Conservation (phyloP, 371 early-diverging fungal species). For the Mortierella sp. region DNA sequence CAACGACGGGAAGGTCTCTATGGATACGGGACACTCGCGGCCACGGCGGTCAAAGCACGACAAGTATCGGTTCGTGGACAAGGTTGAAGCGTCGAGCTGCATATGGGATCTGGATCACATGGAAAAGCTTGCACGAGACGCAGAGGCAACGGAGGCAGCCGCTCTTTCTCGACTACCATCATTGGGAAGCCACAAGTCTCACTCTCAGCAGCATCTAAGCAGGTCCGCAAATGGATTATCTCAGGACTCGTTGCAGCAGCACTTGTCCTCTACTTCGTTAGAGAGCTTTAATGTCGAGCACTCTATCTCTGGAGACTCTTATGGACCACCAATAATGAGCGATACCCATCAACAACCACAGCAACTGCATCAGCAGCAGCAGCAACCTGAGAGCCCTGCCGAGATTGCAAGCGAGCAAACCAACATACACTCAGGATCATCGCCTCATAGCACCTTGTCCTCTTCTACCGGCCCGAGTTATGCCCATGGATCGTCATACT, state of each 20-base stretch:
- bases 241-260: background rate
- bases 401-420: background rate
- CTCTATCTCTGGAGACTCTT: conserved; percentile 16
- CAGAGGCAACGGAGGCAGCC: conserved; percentile 19
- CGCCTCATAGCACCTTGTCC: conserved; percentile 34
- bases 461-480: conserved; percentile 7
- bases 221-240: background rate
- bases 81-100: conserved; percentile 49
- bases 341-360: conserved; percentile 10
- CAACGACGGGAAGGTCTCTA: conserved; percentile 25
- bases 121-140: conserved; percentile 16
- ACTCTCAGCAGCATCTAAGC: conserved; percentile 16
- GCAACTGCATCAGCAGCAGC: background rate
- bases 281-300: conserved; percentile 22
- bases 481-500: conserved; percentile 15
- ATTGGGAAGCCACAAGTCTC: conserved; percentile 13
- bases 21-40: conserved; percentile 21
- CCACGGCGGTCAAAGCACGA: conserved; percentile 31
- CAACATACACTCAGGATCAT: conserved; percentile 5
- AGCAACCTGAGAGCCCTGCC: background rate
- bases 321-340: background rate
- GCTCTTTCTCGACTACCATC: conserved; percentile 4
- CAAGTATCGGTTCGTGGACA: conserved; percentile 54
- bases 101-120: conserved; percentile 56
- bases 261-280: conserved; percentile 23